Percentiles rank a stretch among this genome's conserved stretches.
Evolutionary conservation across 2,329 filamentous ascomycete species (phyloP).

Genomic region (Torrubiella hemipterigena): DNA sequence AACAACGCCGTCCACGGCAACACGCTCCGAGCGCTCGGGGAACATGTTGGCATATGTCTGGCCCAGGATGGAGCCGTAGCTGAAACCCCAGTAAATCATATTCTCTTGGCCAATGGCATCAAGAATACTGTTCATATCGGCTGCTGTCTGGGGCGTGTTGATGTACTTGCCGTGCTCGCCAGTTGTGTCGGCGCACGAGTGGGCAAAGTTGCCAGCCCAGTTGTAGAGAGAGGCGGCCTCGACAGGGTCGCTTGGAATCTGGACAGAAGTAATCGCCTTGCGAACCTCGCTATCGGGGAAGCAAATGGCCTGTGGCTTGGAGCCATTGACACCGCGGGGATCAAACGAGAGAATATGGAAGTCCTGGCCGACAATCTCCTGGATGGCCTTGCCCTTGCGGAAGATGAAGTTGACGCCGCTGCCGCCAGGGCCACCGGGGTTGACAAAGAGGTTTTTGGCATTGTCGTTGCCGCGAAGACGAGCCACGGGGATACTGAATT

Average conservation of each 20-base stretch:
- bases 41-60: conserved; percentile 26
- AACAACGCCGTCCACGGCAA: conserved; percentile 24
- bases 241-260: conserved; percentile 12
- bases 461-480: conserved; percentile 29
- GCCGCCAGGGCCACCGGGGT: conserved; percentile 36
- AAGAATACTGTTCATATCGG: conserved; percentile 38
- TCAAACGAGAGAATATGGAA: conserved; percentile 36
- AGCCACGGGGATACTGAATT: conserved; percentile 30
- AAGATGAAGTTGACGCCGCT: conserved; percentile 27
- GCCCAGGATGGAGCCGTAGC: conserved; percentile 29
- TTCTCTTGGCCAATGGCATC: conserved; percentile 22
- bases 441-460: conserved; percentile 30
- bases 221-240: conserved; percentile 24
- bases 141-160: conserved; percentile 36
- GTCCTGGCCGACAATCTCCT: conserved; percentile 24
- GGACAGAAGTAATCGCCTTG: conserved; percentile 11
- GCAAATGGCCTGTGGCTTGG: conserved; percentile 21
- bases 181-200: conserved; percentile 29
- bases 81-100: conserved; percentile 28
- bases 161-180: conserved; percentile 30
- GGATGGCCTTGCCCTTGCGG: conserved; percentile 22
- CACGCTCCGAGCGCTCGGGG: conserved; percentile 17
- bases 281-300: conserved; percentile 23
- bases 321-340: conserved; percentile 28
- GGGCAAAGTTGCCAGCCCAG: conserved; percentile 26